Conservation (phyloP, 2,329 filamentous ascomycete species). For the Verticillium tricorpus region DNA sequence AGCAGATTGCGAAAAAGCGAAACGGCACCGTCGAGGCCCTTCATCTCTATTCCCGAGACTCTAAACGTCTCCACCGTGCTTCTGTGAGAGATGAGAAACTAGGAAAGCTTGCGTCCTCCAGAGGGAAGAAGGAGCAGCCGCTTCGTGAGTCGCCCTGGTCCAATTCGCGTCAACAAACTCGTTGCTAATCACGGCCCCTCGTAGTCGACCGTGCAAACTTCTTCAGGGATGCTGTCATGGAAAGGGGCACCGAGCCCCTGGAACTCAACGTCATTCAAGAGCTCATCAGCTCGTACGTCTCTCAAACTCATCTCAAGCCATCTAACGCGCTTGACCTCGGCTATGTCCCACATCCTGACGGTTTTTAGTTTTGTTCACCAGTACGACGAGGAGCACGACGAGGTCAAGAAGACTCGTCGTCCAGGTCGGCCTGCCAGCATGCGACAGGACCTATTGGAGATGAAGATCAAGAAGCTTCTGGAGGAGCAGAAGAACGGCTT, state of each 20-base stretch:
- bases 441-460: slow-evolving; percentile 71
- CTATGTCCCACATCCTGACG: slow-evolving; percentile 14
- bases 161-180: not conserved
- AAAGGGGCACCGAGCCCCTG: slow-evolving; percentile 46
- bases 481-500: slow-evolving; percentile 83
- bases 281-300: slow-evolving; percentile 55
- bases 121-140: slow-evolving; percentile 69
- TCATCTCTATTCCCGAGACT: slow-evolving; percentile 86
- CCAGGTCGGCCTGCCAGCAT: slow-evolving; percentile 74
- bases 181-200: not conserved
- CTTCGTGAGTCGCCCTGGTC: slow-evolving; percentile 49
- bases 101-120: slow-evolving; percentile 62
- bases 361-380: slow-evolving; percentile 57
- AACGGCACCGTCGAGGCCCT: slow-evolving; percentile 67
- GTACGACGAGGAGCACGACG: slow-evolving; percentile 65
- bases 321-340: not conserved
- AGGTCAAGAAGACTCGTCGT: slow-evolving; percentile 64
- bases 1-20: slow-evolving; percentile 86
- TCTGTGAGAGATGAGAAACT: slow-evolving; percentile 78
- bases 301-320: not conserved
- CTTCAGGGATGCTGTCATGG: slow-evolving; percentile 63
- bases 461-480: slow-evolving; percentile 65
- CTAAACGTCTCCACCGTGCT: slow-evolving; percentile 74
- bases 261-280: slow-evolving; percentile 53
- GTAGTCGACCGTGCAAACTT: slow-evolving; percentile 42